Percentiles rank a stretch among this genome's conserved stretches.
Conservation (phyloP, 2,329 filamentous ascomycete genomes). For the Cladosporium sphaerospermum region DNA sequence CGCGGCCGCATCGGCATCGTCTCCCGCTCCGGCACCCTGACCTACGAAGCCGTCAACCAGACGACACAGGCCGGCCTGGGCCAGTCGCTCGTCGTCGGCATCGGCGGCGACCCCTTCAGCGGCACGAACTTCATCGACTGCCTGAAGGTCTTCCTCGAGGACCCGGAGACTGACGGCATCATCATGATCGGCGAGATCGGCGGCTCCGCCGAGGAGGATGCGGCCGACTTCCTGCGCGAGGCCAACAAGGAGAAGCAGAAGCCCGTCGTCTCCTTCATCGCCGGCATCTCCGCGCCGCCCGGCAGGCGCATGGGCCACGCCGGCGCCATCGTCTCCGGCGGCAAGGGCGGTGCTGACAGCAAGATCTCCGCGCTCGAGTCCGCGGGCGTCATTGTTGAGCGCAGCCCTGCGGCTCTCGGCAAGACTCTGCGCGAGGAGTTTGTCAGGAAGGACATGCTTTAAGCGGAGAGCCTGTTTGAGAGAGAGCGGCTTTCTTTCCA, state of each 20-base stretch:
- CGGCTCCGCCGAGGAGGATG: constrained; percentile 94
- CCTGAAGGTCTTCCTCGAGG: constrained; percentile 91
- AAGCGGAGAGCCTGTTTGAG: constrained; percentile 27
- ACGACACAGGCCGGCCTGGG: constrained; percentile 94
- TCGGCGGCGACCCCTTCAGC: constrained; percentile 96
- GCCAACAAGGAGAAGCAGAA: constrained; percentile 83
- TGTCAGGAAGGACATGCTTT: constrained; percentile 91
- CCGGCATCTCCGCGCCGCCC: constrained; percentile 93
- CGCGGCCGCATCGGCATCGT: constrained; percentile 97
- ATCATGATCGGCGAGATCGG: constrained; percentile 99
- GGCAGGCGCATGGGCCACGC: constrained; percentile 98
- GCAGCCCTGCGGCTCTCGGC: constrained; percentile 83
- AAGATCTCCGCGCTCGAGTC: constrained; percentile 94
- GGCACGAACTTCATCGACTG: constrained; percentile 99
- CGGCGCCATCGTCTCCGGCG: constrained; percentile 93
- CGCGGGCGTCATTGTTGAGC: constrained; percentile 93
- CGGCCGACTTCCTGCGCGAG: constrained; percentile 87
- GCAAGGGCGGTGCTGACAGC: constrained; percentile 95
- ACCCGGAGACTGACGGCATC: constrained; percentile 95
- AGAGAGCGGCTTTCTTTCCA: neutral
- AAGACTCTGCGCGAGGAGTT: constrained; percentile 95
- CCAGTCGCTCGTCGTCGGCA: constrained; percentile 96
- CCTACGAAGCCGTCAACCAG: constrained; percentile 99
- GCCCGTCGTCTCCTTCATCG: constrained; percentile 96
- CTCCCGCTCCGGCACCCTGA: constrained; percentile 94